Evolutionary conservation across 1,139 yeast species (phyloP), one percentile per base, ranked within the genome.

Genomic region (Blastobotrys serpentis): DNA sequence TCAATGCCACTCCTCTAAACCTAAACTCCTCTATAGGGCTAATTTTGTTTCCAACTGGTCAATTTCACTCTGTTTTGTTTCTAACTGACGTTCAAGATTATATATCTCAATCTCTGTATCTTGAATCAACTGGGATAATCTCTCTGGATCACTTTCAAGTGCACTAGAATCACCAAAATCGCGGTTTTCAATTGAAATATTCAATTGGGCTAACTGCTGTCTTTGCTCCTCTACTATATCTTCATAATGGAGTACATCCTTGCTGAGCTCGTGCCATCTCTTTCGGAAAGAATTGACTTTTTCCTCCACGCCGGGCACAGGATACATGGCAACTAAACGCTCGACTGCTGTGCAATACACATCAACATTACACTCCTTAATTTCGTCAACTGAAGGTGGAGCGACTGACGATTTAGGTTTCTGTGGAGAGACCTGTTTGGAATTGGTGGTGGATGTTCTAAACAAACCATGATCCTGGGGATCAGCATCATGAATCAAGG

Each of bases 401-500:
- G 40, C 19, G 4, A 13, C 10, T 19, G 30, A 13, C 13, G 26
- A 38, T n/a, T 47, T 42, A 14, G 38, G 50, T 37, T 44, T 41
- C 50, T 56, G 25, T 44, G 51, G 32, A 52, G 59, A 7, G 39
- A 16, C 43, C 18, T 44, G 22, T n/a, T 43, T 21, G 16, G 39
- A 22, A 17, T 13, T 26, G 22, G 26, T 40, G 14, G 36, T 47
- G 16, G 47, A 46, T 10, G 45, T 43, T 32, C 65, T 69, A 57
- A 80, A 81, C 39, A 82, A 61, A 2, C 75, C 66, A 22, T 70
- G 75, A 56, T 82, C 89, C 43, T 75, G 76, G 1, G 62, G 62
- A 29, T 79, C 78, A 1, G 86, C 80, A 62, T 82, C 88, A 54
- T 82, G 74, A 26, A 84, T 68, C 34, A 83, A 66, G n/a, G 73